phyloP scores from a whole-genome alignment of 140 eudicot genomes.

The Cichorium intybus region DNA sequence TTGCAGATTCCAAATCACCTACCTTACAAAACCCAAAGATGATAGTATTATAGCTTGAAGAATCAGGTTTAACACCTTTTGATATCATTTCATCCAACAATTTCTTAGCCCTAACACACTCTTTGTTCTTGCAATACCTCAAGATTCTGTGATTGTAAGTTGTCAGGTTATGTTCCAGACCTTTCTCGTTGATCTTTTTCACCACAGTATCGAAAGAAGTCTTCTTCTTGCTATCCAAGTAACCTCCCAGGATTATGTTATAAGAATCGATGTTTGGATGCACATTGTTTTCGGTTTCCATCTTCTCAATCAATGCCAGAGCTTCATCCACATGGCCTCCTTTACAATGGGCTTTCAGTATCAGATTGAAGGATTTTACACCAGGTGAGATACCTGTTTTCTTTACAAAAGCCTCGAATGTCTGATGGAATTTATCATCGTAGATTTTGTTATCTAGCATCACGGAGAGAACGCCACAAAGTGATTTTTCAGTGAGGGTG shows the following conservation, averaged over 20 bases:
- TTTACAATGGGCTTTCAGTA: constrained; percentile 34
- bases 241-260: constrained; percentile 39
- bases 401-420: constrained; percentile 14
- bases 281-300: constrained; percentile 31
- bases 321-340: constrained; percentile 34
- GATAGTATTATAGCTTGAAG: constrained; percentile 34
- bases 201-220: constrained; percentile 38
- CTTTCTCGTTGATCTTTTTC: constrained; percentile 34
- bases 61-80: constrained; percentile 42
- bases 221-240: constrained; percentile 32
- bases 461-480: constrained; percentile 43
- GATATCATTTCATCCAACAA: constrained; percentile 49
- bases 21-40: constrained; percentile 49
- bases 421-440: constrained; percentile 29
- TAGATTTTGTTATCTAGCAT: constrained; percentile 33
- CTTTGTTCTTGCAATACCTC: constrained; percentile 45
- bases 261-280: constrained; percentile 39
- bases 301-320: constrained; percentile 26
- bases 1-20: constrained; percentile 50
- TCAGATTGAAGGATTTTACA: constrained; percentile 35
- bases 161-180: constrained; percentile 35
- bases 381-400: constrained; percentile 34
- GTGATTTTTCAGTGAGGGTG: constrained; percentile 33
- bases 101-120: constrained; percentile 39
- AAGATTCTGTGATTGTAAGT: constrained; percentile 44